A percentile compares a stretch with the other conserved stretches of the same genome.
phyloP scores from a whole-genome alignment of 1,139 yeast genomes.

The Saccharomyces hybrid region DNA sequence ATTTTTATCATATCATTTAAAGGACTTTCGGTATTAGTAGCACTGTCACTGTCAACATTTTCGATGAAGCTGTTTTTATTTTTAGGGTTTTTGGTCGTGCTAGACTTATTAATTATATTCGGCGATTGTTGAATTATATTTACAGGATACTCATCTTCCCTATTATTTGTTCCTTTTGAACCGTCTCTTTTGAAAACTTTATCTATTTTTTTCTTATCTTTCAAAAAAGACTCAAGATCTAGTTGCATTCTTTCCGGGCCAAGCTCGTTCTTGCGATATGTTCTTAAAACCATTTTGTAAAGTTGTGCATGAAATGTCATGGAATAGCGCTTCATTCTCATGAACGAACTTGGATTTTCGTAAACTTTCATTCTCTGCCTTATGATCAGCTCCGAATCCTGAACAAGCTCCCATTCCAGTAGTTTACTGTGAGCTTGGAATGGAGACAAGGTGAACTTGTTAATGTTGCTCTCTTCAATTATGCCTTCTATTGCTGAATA shows the following conservation, averaged over 20 bases:
- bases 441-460: slow-evolving; percentile 13
- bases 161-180: background rate
- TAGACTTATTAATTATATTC: background rate
- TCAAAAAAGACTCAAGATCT: slow-evolving; percentile 13
- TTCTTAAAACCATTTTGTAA: slow-evolving; percentile 15
- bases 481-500: slow-evolving; percentile 15
- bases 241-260: slow-evolving; percentile 12
- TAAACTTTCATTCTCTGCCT: slow-evolving; percentile 37
- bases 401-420: slow-evolving; percentile 63
- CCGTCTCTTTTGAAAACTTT: background rate
- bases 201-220: slow-evolving; percentile 1
- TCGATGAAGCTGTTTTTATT: background rate
- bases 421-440: slow-evolving; percentile 36
- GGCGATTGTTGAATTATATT: background rate
- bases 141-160: background rate
- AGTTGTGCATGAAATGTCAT: slow-evolving; percentile 19
- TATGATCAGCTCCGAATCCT: slow-evolving; percentile 54
- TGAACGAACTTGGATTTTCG: slow-evolving; percentile 19
- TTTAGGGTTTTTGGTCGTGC: background rate
- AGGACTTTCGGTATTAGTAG: background rate
- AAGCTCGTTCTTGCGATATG: slow-evolving; percentile 11
- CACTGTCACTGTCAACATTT: background rate
- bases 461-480: slow-evolving; percentile 16
- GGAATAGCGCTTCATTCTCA: slow-evolving; percentile 18
- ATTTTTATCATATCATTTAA: slow-evolving; percentile 5